Percentiles rank a stretch among this genome's conserved stretches.
These are phyloP conservation scores for Stachybotrys chlorohalonatus DNA, from an alignment of 2,329 filamentous ascomycete genomes.

Conservation along the genomic window DNA sequence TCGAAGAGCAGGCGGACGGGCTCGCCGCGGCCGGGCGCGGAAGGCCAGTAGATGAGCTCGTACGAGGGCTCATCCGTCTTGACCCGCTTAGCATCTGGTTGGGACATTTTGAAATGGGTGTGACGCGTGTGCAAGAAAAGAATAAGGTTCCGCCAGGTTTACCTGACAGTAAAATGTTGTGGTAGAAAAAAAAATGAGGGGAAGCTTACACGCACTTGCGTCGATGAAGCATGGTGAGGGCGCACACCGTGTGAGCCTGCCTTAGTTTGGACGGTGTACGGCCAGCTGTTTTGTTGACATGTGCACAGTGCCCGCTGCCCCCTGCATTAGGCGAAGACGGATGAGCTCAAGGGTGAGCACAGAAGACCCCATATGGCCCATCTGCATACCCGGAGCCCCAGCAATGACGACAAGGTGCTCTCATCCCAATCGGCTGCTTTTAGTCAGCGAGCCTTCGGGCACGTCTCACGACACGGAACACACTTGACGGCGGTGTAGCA, in stretches of 20 bases:
- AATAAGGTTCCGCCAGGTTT: not conserved
- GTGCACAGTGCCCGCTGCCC: not conserved
- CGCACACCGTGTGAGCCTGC: not conserved
- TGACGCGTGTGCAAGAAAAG: not conserved
- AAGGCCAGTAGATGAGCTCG: conserved; percentile 63
- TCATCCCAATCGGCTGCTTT: too few relatives aligned
- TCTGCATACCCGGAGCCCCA: too few relatives aligned
- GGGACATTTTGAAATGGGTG: conserved; percentile 6
- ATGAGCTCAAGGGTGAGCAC: not conserved
- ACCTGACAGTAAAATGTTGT: not conserved
- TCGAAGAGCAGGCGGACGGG: conserved; percentile 65
- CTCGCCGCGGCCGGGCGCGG: conserved; percentile 65
- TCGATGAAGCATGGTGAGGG: not conserved
- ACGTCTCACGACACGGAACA: too few relatives aligned
- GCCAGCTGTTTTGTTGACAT: not conserved
- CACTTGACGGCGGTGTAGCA: too few relatives aligned
- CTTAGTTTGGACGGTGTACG: not conserved
- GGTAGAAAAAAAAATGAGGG: not conserved
- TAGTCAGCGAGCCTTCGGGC: too few relatives aligned
- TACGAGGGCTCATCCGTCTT: conserved; percentile 40
- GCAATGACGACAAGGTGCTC: too few relatives aligned
- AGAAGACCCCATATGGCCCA: too few relatives aligned
- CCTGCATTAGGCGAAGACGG: not conserved
- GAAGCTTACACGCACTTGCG: not conserved
- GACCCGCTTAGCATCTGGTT: conserved; percentile 15